A percentile compares a stretch with the other conserved stretches of the same genome.
Conservation (phyloP, 768 basidiomycete genomes). For the Dentipellis sp. region DNA sequence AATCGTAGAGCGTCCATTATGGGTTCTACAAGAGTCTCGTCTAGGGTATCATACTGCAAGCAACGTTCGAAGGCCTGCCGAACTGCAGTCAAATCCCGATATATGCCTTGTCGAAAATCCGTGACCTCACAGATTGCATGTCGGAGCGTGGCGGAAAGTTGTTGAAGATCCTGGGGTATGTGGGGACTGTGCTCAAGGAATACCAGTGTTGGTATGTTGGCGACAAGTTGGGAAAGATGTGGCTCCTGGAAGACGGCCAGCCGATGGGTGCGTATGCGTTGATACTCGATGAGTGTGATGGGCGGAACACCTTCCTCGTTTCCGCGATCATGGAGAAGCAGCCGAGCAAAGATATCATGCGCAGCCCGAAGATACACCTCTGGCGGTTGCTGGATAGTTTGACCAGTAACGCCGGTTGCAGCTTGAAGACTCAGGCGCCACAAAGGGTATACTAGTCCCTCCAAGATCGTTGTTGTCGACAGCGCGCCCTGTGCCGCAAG, state of each 20-base stretch:
- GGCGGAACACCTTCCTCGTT: constrained; percentile 29
- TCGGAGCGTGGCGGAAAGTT: constrained; percentile 42
- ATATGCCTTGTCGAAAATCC: constrained; percentile 70
- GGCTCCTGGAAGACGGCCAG: constrained; percentile 58
- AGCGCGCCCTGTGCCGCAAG: constrained; percentile 60
- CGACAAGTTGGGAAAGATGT: constrained; percentile 55
- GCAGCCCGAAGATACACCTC: constrained; percentile 51
- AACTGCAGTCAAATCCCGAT: constrained; percentile 64
- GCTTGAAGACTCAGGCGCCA: constrained; percentile 53
- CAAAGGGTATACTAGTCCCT: constrained; percentile 69
- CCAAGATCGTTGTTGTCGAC: constrained; percentile 61
- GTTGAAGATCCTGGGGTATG: constrained; percentile 41
- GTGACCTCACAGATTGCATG: constrained; percentile 48
- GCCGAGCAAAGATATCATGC: constrained; percentile 48
- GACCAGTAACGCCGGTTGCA: constrained; percentile 24
- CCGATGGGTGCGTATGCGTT: constrained; percentile 60
- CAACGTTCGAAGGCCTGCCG: constrained; percentile 60
- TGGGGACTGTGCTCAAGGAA: constrained; percentile 54
- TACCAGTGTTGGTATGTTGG: constrained; percentile 60
- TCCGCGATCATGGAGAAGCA: constrained; percentile 44
- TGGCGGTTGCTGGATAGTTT: constrained; percentile 20
- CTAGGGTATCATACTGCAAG: constrained; percentile 37
- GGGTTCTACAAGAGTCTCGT: constrained; percentile 47
- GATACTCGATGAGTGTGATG: constrained; percentile 51
- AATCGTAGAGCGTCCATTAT: constrained; percentile 58